Evolutionary conservation across 2,329 filamentous ascomycete species (phyloP).

Genomic region (Aspergillus tamarii): DNA sequence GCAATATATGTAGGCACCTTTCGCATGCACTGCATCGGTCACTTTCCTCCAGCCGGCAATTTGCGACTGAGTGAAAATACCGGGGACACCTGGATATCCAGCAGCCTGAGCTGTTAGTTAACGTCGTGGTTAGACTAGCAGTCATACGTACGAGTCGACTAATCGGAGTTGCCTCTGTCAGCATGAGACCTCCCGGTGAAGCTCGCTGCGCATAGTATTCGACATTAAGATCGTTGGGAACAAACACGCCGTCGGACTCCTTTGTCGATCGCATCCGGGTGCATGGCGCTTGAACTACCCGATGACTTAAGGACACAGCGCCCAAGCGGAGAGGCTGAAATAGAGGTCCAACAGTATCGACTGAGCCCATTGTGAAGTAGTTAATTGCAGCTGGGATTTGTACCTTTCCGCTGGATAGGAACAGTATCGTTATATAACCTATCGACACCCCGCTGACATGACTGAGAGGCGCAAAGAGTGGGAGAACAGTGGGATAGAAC

Average conservation of each 20-base stretch:
- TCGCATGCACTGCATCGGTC: constrained; percentile 37
- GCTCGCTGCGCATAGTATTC: constrained; percentile 40
- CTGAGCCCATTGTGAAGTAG: constrained; percentile 26
- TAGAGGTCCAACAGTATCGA: constrained; percentile 19
- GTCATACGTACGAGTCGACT: constrained; percentile 26
- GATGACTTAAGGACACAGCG: constrained; percentile 28
- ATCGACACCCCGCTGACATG: not conserved
- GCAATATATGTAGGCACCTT: constrained; percentile 35
- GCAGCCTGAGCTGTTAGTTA: constrained; percentile 24
- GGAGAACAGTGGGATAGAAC: not conserved
- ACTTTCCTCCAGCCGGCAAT: constrained; percentile 37
- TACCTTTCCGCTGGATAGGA: accelerated
- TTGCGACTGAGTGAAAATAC: constrained; percentile 34
- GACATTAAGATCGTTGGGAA: constrained; percentile 32
- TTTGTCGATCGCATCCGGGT: constrained; percentile 33
- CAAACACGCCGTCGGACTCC: constrained; percentile 16
- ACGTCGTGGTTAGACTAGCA: not conserved
- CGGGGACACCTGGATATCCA: constrained; percentile 34
- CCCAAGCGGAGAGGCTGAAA: constrained; percentile 42
- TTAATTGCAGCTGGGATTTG: not conserved
- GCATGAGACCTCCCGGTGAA: constrained; percentile 34
- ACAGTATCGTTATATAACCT: not conserved
- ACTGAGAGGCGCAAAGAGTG: not conserved
- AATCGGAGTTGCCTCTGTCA: constrained; percentile 40
- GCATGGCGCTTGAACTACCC: constrained; percentile 30